Base-by-base conservation (phyloP, 306 rosid species). In the Echinosophora koreensis region DNA sequence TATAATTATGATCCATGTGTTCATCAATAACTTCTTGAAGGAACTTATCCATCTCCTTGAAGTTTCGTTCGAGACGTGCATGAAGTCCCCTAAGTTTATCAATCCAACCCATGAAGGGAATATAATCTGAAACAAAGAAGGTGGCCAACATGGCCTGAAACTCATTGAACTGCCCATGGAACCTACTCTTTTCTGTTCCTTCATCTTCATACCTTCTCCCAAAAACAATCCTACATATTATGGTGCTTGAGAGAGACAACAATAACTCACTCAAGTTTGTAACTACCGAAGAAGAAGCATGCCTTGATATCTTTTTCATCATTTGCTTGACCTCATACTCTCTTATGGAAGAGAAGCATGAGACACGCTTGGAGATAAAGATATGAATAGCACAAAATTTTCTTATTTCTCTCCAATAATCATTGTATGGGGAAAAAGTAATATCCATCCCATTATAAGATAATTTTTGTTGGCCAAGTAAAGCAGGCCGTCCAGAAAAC, bases 31-130 rank as follows among this genome's bases (percentile, higher is more conserved):
- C 84, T 6, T 49, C 51, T 71, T 88, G 87, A 38, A 42, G 86
- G 9, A 86, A 77, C 22, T 2, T 0, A 73, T 82, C 78, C 13
- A 86, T 27, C 67, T 79, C 77, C 7, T 70, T 51, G 32, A 47
- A 86, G 35, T 12, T 50, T 22, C 22, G 22, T 1, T 83, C 74
- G 6, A 86, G 80, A 39, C 80, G 81, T 0, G 15, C 42, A n/a
- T 69, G 59, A 0, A 30, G 0, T 1, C 85, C 89, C 0, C 14
- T 60, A 1, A 89, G n/a, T 70, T 61, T 78, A 74, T 89, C 90
- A 34, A 83, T 28, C 85, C 86, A 84, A 8, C 80, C 82, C 47
- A 76, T 8, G 42, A 73, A 66, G 2, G 80, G 81, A 58, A 86
- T 67, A 27, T 15, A 83, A 12, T 88, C 89, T 1, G 66, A 70